phyloP scores from a whole-genome alignment of 192 early-diverging fungal genomes.

The Entomortierella parvispora region DNA sequence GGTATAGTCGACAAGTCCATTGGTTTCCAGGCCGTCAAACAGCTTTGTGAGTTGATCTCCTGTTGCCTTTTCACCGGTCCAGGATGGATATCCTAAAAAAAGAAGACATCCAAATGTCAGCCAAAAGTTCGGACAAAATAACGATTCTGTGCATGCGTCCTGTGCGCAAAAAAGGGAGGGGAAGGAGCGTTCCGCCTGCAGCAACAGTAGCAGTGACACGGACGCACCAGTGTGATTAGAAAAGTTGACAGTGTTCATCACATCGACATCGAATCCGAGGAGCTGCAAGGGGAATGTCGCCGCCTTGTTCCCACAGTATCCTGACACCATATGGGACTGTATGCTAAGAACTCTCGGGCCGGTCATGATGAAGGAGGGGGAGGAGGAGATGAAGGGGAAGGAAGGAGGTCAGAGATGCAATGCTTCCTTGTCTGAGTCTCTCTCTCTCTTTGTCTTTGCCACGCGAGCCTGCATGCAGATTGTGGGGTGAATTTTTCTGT shows the following conservation, averaged over 20 bases:
- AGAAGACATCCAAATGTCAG: no score
- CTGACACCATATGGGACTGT: slow-evolving; percentile 64
- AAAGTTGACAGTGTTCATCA: slow-evolving; percentile 93
- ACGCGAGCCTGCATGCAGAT: no score
- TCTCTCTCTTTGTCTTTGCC: no score
- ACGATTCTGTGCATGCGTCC: background rate
- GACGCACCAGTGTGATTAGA: slow-evolving; percentile 88
- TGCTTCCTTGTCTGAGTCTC: no score
- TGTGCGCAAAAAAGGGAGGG: background rate
- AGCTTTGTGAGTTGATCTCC: slow-evolving; percentile 73
- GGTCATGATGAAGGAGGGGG: slow-evolving; percentile 1
- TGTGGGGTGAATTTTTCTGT: no score
- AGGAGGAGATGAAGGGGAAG: background rate
- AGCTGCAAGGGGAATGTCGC: slow-evolving; percentile 93
- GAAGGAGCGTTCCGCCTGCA: background rate
- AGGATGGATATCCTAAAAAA: slow-evolving; percentile 73
- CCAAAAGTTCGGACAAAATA: background rate
- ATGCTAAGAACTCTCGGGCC: slow-evolving; percentile 58
- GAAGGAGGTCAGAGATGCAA: background rate
- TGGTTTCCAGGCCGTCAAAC: slow-evolving; percentile 76
- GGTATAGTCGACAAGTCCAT: slow-evolving; percentile 80
- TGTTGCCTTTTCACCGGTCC: slow-evolving; percentile 75
- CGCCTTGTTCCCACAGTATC: slow-evolving; percentile 81
- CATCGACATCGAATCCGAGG: slow-evolving; percentile 91
- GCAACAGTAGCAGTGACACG: background rate